Conservation (phyloP, 1,284 basidiomycete genomes). For the Peniophora sp. region DNA sequence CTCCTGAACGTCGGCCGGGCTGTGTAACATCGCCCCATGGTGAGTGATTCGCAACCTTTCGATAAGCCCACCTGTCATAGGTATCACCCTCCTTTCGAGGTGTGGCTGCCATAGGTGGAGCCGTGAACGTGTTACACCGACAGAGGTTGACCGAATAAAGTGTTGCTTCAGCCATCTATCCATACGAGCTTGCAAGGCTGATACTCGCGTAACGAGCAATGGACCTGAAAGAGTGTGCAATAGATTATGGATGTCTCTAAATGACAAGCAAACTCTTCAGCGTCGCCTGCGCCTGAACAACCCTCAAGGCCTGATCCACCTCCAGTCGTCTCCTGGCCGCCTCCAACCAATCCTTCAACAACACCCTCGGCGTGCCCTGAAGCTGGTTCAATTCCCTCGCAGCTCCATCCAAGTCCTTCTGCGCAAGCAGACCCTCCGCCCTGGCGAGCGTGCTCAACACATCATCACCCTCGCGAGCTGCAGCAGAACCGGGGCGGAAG, state of each 20-base stretch:
- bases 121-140: too few relatives aligned
- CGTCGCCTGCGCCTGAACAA: conserved; percentile 80
- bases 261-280: conserved; percentile 59
- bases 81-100: too few relatives aligned
- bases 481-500: conserved; percentile 58
- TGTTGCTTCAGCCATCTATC: too few relatives aligned
- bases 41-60: too few relatives aligned
- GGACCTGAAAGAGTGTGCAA: too few relatives aligned
- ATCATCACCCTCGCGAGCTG: conserved; percentile 41
- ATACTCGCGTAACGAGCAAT: too few relatives aligned
- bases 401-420: conserved; percentile 91
- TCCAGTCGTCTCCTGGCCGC: conserved; percentile 86
- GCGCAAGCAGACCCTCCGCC: conserved; percentile 85
- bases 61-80: too few relatives aligned
- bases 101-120: too few relatives aligned
- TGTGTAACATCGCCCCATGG: too few relatives aligned
- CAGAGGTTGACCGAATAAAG: too few relatives aligned
- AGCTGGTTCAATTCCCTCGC: conserved; percentile 90
- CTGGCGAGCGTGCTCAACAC: conserved; percentile 82
- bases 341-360: conserved; percentile 88
- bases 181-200: too few relatives aligned
- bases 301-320: conserved; percentile 86
- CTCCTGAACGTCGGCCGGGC: too few relatives aligned
- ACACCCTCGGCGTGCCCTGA: conserved; percentile 74
- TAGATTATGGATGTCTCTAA: conserved; percentile 17